These are phyloP conservation scores for Chalciporus piperatoides DNA, from an alignment of 1,284 basidiomycete genomes.

Conservation along the genomic window DNA sequence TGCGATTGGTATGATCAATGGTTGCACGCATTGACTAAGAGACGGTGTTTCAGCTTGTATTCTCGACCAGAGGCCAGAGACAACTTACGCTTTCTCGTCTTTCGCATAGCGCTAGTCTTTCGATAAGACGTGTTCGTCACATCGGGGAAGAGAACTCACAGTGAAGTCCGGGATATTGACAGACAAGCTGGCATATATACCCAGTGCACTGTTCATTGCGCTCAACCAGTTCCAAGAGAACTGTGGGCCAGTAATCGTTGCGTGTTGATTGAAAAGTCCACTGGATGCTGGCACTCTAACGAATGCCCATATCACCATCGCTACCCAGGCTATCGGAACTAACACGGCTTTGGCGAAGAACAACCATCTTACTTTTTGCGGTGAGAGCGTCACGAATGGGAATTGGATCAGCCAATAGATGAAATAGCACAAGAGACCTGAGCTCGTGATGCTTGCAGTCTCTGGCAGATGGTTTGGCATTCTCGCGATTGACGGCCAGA, in stretches of 20 bases:
- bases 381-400: slow-evolving; percentile 61
- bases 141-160: slow-evolving; percentile 21
- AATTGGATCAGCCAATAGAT: slow-evolving; percentile 62
- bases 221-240: slow-evolving; percentile 55
- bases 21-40: slow-evolving; percentile 51
- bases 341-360: slow-evolving; percentile 58
- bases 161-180: slow-evolving; percentile 61
- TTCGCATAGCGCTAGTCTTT: slow-evolving; percentile 27
- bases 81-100: slow-evolving; percentile 26
- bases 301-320: slow-evolving; percentile 59
- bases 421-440: slow-evolving; percentile 56
- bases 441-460: slow-evolving; percentile 51
- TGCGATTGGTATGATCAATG: slow-evolving; percentile 53
- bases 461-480: slow-evolving; percentile 54
- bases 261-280: slow-evolving; percentile 42
- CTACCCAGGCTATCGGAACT: slow-evolving; percentile 54
- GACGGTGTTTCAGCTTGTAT: slow-evolving; percentile 3
- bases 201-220: slow-evolving; percentile 53
- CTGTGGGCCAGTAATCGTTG: slow-evolving; percentile 36
- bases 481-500: slow-evolving; percentile 57
- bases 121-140: background rate
- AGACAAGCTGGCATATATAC: slow-evolving; percentile 47
- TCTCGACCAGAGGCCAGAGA: background rate
- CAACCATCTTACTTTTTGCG: slow-evolving; percentile 57
- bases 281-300: slow-evolving; percentile 47